Conservation (phyloP, 2,329 filamentous ascomycete genomes). For the Ciborinia camelliae region DNA sequence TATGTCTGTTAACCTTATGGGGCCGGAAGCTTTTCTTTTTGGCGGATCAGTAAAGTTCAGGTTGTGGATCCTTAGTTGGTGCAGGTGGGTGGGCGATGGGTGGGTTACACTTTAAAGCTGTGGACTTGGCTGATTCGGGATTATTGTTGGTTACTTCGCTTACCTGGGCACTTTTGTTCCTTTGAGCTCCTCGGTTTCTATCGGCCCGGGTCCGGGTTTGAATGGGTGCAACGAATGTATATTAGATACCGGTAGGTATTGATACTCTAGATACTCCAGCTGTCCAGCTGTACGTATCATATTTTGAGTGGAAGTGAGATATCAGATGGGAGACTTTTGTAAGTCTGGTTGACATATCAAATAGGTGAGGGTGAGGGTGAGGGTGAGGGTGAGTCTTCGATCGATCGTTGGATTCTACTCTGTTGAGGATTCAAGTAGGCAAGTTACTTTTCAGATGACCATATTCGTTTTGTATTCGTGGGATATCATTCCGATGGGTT, state of each 20-base stretch:
- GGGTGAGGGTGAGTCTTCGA: no score
- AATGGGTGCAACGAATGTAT: background rate
- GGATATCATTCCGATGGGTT: constrained; percentile 4
- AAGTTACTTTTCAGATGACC: background rate
- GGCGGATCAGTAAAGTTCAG: constrained; percentile 7
- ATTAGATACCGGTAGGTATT: background rate
- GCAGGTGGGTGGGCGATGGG: no score
- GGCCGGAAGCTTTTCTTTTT: constrained; percentile 14
- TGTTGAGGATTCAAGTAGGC: background rate
- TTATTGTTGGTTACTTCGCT: background rate
- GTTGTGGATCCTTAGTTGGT: constrained; percentile 5
- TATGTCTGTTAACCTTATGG: no score
- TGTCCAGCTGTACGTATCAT: no score
- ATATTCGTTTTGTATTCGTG: background rate
- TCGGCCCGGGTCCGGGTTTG: background rate
- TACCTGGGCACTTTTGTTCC: background rate
- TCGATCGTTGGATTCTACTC: no score
- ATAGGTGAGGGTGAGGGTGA: no score
- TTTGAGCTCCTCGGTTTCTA: background rate
- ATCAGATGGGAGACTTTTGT: background rate
- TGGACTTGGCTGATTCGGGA: background rate
- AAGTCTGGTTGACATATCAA: no score
- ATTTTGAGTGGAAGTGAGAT: no score
- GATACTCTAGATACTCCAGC: no score
- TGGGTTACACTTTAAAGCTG: no score